Conservation (phyloP, 371 early-diverging fungal species). For the Basidiobolus heterosporus region DNA sequence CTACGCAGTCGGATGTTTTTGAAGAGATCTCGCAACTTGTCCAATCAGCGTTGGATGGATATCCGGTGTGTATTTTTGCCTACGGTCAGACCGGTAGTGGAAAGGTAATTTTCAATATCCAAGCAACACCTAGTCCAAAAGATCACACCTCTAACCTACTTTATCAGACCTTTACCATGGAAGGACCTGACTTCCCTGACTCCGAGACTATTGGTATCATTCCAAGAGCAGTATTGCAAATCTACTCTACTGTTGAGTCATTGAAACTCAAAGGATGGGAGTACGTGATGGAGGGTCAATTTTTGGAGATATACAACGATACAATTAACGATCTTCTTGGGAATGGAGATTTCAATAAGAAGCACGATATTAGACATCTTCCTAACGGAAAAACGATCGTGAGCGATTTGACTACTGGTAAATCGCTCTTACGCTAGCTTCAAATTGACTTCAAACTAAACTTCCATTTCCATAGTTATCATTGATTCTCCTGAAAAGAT, state of each 20-base stretch:
- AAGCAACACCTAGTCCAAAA: no score
- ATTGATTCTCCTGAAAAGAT: constrained; percentile 55
- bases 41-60: constrained; percentile 92
- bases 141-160: no score
- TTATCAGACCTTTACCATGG: constrained; percentile 54
- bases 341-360: constrained; percentile 21
- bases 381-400: constrained; percentile 57
- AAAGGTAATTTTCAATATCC: constrained; percentile 30
- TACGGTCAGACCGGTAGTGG: constrained; percentile 98
- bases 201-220: constrained; percentile 67
- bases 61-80: constrained; percentile 96
- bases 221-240: constrained; percentile 72
- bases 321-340: constrained; percentile 72
- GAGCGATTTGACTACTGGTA: constrained; percentile 40
- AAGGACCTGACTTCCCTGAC: constrained; percentile 32
- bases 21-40: constrained; percentile 88
- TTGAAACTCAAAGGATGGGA: constrained; percentile 70
- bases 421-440: no score
- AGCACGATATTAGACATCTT: constrained; percentile 71
- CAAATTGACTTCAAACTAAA: no score
- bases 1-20: constrained; percentile 74
- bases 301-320: constrained; percentile 95
- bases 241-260: constrained; percentile 58
- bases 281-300: constrained; percentile 69
- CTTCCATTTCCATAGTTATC: constrained; percentile 10